Evolutionary conservation across 768 basidiomycete genomes (phyloP).

Genomic region (Pulveroboletus ravenelii): DNA sequence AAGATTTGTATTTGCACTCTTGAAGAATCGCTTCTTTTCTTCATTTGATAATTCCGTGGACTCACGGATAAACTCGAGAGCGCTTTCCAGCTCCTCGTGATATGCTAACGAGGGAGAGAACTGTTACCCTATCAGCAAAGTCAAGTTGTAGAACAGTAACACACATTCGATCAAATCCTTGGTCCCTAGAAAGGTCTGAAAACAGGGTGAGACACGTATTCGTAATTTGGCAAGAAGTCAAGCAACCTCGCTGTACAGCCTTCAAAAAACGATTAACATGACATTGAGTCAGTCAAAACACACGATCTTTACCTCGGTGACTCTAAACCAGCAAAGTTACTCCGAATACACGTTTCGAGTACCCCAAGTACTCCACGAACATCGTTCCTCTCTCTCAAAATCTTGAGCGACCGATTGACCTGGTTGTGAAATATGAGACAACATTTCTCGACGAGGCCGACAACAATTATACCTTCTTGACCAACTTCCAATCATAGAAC

Average conservation of each 20-base stretch:
- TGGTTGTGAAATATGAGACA: slow-evolving; percentile 17
- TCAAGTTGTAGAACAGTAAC: slow-evolving; percentile 12
- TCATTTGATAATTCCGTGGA: slow-evolving; percentile 70
- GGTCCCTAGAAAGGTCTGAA: slow-evolving; percentile 85
- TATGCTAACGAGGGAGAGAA: slow-evolving; percentile 52
- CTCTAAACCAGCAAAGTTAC: slow-evolving; percentile 93
- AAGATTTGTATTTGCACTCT: slow-evolving; percentile 81
- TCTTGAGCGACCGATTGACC: slow-evolving; percentile 72
- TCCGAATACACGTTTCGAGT: slow-evolving; percentile 83
- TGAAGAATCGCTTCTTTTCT: slow-evolving; percentile 92
- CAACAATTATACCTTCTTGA: slow-evolving; percentile 54
- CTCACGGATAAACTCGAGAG: slow-evolving; percentile 72
- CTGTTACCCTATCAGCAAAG: background rate
- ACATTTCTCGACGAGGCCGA: background rate
- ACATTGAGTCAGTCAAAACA: background rate
- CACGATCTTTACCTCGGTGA: slow-evolving; percentile 54
- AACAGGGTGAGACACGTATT: slow-evolving; percentile 11
- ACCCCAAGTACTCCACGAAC: slow-evolving; percentile 84
- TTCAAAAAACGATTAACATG: slow-evolving; percentile 25
- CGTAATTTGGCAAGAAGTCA: background rate
- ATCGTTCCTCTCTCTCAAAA: slow-evolving; percentile 71
- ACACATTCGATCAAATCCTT: slow-evolving; percentile 85
- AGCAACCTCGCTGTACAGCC: slow-evolving; percentile 83
- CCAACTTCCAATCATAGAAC: slow-evolving; percentile 89
- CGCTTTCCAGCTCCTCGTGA: slow-evolving; percentile 69